Base-by-base conservation (phyloP, 768 basidiomycete genomes). In the Leccinum longicurvipes region DNA sequence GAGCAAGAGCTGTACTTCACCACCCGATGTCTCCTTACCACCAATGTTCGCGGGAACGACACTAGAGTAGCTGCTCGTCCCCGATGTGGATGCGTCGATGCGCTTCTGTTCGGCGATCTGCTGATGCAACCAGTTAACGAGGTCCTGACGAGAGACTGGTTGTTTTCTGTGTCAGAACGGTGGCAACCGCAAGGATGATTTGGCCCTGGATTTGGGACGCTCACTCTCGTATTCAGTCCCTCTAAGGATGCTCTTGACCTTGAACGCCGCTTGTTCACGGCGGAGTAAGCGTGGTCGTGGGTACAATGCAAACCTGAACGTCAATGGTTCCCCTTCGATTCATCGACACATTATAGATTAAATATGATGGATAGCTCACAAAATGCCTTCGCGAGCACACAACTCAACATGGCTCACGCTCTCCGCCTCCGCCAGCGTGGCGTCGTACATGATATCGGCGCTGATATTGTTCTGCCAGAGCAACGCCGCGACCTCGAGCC, bases 391-490 rank as follows among this genome's bases (percentile, higher is more conserved):
- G n/a, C 84, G 73, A n/a, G 74, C 73, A 64, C 91, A 93, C 24
- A 80, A 71, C 47, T 88, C 89, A 23, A 83, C 69, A 60, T 86
- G 77, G 51, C 79, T 82, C 71, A 89, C 86, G 54, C 82, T 80
- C 48, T 86, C 85, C 4, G 73, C 67, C 53, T 85, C 84, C 6
- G 76, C 74, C 39, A 92, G 66, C 12, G 83, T 86, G 2, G 82
- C 79, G 57, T 93, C 91, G 63, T 93, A 93, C 87, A 93, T 91
- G 52, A 93, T 74, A 70, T 93, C 91, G 0, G 90, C 86, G 60
- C 89, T 91, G 67, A 93, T 92, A 50, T 82, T 83, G 62, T 91
- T 78, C 63, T 84, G 79, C 91, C 91, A 93, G 31, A 93, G 73
- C 49, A 86, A 80, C 0, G 89, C 76, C 12, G 84, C 87, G 2